A percentile compares a stretch with the other conserved stretches of the same genome.
Evolutionary conservation across 2,329 filamentous ascomycete genomes (phyloP).

Genomic region (Phaeosphaeriaceae sp.): DNA sequence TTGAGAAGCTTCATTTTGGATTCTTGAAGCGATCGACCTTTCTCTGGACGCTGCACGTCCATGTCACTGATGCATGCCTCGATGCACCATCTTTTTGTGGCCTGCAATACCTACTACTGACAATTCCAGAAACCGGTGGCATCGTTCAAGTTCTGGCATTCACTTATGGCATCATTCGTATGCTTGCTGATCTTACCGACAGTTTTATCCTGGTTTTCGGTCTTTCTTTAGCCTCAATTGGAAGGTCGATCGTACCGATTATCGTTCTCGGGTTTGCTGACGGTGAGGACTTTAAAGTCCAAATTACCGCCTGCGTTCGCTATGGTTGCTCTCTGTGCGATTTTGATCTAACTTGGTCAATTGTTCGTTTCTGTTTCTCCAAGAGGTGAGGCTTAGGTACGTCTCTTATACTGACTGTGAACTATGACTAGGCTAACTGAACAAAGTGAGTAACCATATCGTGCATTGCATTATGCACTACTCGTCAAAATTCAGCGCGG

Average conservation of each 20-base stretch:
- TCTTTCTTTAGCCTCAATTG: conserved; percentile 18
- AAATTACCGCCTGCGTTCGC: background rate
- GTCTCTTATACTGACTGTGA: background rate
- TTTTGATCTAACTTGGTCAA: no score
- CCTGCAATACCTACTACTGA: no score
- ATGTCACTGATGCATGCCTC: no score
- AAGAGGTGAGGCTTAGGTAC: background rate
- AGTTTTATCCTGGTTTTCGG: conserved; percentile 6
- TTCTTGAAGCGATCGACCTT: no score
- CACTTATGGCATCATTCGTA: conserved; percentile 9
- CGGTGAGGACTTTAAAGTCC: background rate
- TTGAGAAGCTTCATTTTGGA: no score
- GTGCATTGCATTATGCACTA: conserved; percentile 12
- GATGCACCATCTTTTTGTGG: no score
- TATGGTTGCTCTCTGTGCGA: no score
- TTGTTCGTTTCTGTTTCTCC: no score
- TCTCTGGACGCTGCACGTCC: no score
- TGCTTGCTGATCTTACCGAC: conserved; percentile 5
- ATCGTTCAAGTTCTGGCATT: no score
- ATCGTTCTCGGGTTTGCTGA: conserved; percentile 2
- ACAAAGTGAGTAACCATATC: background rate
- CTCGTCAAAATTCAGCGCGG: conserved; percentile 13
- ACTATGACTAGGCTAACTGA: background rate
- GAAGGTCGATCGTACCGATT: conserved; percentile 15
- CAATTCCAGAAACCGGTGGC: no score